Evolutionary conservation across 1,284 basidiomycete species (phyloP).

Genomic region (Leccinum laetum): DNA sequence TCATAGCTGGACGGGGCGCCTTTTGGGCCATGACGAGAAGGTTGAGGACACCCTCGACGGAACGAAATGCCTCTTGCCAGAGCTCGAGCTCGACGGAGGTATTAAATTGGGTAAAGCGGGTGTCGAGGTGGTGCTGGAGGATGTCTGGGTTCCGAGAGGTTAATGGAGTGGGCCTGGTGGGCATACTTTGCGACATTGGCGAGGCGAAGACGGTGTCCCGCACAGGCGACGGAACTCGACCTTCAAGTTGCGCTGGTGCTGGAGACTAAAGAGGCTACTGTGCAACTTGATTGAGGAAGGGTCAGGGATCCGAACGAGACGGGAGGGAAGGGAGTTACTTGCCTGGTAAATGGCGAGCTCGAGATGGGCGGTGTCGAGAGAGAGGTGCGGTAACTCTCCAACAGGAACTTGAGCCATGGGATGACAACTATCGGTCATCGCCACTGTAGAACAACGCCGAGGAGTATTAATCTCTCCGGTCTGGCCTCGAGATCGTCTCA

Average conservation of each 20-base stretch:
- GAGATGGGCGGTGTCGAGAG: constrained; percentile 34
- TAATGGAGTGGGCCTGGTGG: constrained; percentile 97
- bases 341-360: constrained; percentile 81
- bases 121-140: constrained; percentile 71
- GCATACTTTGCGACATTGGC: constrained; percentile 96
- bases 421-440: constrained; percentile 82
- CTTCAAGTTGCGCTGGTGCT: constrained; percentile 79
- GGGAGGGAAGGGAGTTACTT: constrained; percentile 22
- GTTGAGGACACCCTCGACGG: too few relatives aligned
- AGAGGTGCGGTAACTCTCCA: constrained; percentile 78
- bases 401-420: constrained; percentile 98
- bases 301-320: not conserved
- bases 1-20: too few relatives aligned
- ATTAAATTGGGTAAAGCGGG: constrained; percentile 96
- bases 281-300: constrained; percentile 75
- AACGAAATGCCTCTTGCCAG: constrained; percentile 77
- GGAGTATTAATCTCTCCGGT: too few relatives aligned
- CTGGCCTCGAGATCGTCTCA: too few relatives aligned
- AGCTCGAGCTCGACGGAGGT: constrained; percentile 98
- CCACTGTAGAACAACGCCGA: too few relatives aligned
- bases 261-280: constrained; percentile 95
- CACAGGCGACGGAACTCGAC: constrained; percentile 96
- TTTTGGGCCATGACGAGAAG: too few relatives aligned
- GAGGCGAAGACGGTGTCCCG: constrained; percentile 93
- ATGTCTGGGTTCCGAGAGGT: constrained; percentile 95